Evolutionary conservation across 2,329 filamentous ascomycete species (phyloP), one percentile per base, ranked within the genome.

Genomic region (Penicillium sp.): DNA sequence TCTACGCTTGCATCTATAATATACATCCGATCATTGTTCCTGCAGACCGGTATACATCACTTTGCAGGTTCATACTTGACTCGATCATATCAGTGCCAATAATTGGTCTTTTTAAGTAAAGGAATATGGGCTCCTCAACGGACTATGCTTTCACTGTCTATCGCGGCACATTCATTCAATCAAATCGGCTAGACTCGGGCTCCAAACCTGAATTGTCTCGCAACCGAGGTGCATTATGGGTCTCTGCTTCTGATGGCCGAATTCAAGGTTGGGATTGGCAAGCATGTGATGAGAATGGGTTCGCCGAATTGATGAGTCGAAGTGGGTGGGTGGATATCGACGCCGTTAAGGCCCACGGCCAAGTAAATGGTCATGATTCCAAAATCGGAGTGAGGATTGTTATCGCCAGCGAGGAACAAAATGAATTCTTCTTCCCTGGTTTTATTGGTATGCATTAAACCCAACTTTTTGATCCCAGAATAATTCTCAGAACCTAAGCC

Each of bases 81-180:
- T 50, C 19, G 19, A 37, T 36, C 25, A 28, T 12, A 45, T 17
- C 19, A 8, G 36, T 17, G 11, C 12, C 12, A 28, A 12, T 31
- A n/a, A 14, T 25, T 33, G 5, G 30, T 1, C 7, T 10, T 30
- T 40, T 22, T 16, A 16, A 33, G 2, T 22, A n/a, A 43, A 0
- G 12, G 9, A 25, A 56, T 47, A 40, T 60, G 60, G 45, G 55
- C 16, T 50, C 53, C 56, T 60, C 46, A 51, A 36, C 53, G 19
- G 35, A 50, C 11, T 62, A 69, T 43, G 44, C 44, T 4, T 60
- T 58, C n/a, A 75, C 75, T 0, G 67, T 88, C 43, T 89, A 85
- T 64, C 59, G 80, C 19, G 87, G 87, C 12, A 79, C 82, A 0
- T 88, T 88, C 65, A 80, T 87, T 12, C 82, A 88, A 36, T 67